Evolutionary conservation across 2,329 filamentous ascomycete genomes (phyloP), one percentile per base, ranked within the genome.

Genomic region (Juglanconis juglandina): DNA sequence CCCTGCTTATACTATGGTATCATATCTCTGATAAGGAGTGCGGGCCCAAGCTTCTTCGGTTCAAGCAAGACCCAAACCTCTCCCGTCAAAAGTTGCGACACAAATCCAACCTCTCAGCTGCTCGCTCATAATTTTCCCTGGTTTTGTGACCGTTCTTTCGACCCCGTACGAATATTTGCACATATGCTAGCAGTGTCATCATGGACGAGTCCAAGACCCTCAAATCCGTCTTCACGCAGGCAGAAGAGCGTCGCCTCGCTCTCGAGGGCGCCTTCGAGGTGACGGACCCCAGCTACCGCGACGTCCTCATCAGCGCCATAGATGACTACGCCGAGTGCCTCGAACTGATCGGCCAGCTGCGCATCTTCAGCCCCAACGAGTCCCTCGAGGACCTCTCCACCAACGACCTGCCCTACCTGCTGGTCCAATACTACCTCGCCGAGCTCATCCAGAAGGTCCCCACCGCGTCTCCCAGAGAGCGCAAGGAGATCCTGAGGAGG

Each of bases 331-430:
- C 89, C 68, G 81, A 89, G 72, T 93, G 90, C 73, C 80, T 89
- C 61, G 79, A 84, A 61, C 84, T 90, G 59, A 85, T 91, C 65
- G 80, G 85, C 65, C 81, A 86, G 62, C 80, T 95, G 33, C 88
- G 90, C 0, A 80, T 99, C 56, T 98, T 98, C 82, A 96, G 92
- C 67, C 81, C 87, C 41, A 99, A 99, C 75, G 95, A 99, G 74
- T 83, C 85, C 1, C 75, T 94, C 44, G 95, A 99, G 63, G 95
- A 99, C 76, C 78, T 97, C 37, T 80, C 90, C 13, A 96, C 94
- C 1, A 81, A 83, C n/a, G 88, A 96, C 69, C 77, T 99, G 37
- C 91, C 92, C 76, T 96, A 94, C 73, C 82, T 99, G 63, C 82
- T 92, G 30, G 84, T 93, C 63, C 83, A 89, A 73, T 92, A 88